Evolutionary conservation across 352 stramenopile genomes (phyloP).

Genomic region (Halophytophthora polymorphica): DNA sequence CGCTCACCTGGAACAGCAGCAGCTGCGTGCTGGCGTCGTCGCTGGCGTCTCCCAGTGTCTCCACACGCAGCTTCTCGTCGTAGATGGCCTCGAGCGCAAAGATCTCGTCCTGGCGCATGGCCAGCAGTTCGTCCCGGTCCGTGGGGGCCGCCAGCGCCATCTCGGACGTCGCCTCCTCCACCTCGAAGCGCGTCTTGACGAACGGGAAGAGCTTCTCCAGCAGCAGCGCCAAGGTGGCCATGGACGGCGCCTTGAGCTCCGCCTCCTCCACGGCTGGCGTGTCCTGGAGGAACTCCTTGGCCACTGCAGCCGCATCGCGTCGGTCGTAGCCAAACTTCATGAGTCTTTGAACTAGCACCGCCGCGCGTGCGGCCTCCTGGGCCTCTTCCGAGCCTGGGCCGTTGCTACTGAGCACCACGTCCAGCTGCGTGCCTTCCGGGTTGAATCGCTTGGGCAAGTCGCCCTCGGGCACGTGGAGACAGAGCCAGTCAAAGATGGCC

Average conservation of each 20-base stretch:
- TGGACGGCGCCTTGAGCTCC: constrained; percentile 30
- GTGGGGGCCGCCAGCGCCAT: constrained; percentile 8
- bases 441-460: constrained; percentile 85
- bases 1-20: constrained; percentile 44
- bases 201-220: constrained; percentile 38
- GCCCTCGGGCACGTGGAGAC: constrained; percentile 67
- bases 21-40: constrained; percentile 17
- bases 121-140: constrained; percentile 42
- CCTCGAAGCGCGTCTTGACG: constrained; percentile 38
- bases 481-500: constrained; percentile 75
- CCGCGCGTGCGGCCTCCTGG: constrained; percentile 16
- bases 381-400: constrained; percentile 5
- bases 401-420: constrained; percentile 55
- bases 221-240: constrained; percentile 35
- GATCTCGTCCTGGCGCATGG: constrained; percentile 67
- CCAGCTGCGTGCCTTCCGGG: constrained; percentile 86
- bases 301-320: constrained; percentile 39
- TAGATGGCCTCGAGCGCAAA: constrained; percentile 84
- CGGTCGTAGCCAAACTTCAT: constrained; percentile 82
- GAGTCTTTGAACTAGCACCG: constrained; percentile 61
- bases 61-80: constrained; percentile 55
- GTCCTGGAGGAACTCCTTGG: constrained; percentile 36
- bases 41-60: constrained; percentile 15
- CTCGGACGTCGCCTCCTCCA: constrained; percentile 14
- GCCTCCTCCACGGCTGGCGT: constrained; percentile 23